Base-by-base conservation (phyloP, 495 filamentous ascomycete genomes). In the Pseudoneurospora amorphoporcata region DNA sequence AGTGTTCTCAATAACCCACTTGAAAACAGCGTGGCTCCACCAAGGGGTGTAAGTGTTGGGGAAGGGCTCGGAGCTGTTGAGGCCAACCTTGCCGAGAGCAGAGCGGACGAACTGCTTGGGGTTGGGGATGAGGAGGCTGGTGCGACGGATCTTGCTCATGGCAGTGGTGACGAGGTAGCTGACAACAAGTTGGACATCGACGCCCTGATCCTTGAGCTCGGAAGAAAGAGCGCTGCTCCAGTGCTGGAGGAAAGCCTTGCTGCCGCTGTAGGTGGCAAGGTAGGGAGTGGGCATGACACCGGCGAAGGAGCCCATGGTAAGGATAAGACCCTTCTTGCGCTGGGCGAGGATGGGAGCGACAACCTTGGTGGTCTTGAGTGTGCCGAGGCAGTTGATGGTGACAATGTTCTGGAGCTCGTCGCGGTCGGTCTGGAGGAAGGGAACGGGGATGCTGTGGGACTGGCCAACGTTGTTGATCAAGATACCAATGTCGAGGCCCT, bases 401-500 rank as follows among this genome's bases (percentile, higher is more conserved):
- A 99, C 89, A 78, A 99, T 99, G 77, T 92, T 88, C 74, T 87
- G 83, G 82, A 98, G 88, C 83, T 98, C 96, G 61, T 90, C 83
- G 73, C 89, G 84, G 14, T 89, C 81, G 7, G 94, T 98, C 76
- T 92, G 83, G 38, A 91, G 83, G 84, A 98, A 99, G 0, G 94
- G 89, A 9, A 94, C 92, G 17, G 96, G 96, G 70, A 98, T 96
- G 78, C 87, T 90, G 85, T 98, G 96, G 80, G 90, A 93, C 81
- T 92, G 91, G 75, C 96, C 96, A 69, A 99, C 96, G 79, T 99
- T 99, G 87, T 99, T 99, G 83, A 99, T 85, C 72, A 99, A 84
- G 74, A 99, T 89, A 58, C 91, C 90, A 17, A 99, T 85, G 72
- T 98, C 94, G 68, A 97, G 86, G 8, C 87, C 88, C 32, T 88